Base-by-base conservation (phyloP, 495 filamentous ascomycete genomes). In the Lepraria neglecta region DNA sequence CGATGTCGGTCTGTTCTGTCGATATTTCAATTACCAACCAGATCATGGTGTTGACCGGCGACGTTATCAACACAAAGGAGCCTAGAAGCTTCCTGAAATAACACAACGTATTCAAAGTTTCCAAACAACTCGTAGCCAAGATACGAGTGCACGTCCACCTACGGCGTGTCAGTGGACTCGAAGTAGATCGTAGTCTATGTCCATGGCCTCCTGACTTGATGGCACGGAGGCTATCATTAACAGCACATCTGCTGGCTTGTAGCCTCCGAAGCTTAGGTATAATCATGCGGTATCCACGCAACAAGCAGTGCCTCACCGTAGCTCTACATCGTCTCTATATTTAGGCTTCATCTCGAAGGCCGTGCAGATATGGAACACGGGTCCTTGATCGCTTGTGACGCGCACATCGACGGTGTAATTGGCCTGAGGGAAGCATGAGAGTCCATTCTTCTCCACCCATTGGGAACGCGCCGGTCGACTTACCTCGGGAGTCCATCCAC, bases 401-500 rank as follows among this genome's bases (percentile, higher is more conserved):
- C 56, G 56, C 56, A 58, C 56, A 17, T 44, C 14, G 38, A 58
- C 42, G 3, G 56, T 58, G 44, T 58, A 58, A 58, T 58, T 58
- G 6, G 56, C 56, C 56, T 58, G 3, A 30, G 15, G 3, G 17
- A 17, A 28, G 2, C 10, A 30, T 51, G 2, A 51, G 21, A 51
- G 19, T 24, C 19, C 45, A 24, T 10, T 24, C 5, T 12, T 21
- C 24, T 10, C 6, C 45, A n/a, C 3, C 12, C 6, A 1, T 3
- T 10, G 5, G n/a, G 1, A 47, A 1, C 10, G 45, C 17, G 45
- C 45, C 19, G 0, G 45, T 9, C 45, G 45, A 59, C 33, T 52
- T 48, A 60, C 63, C 58, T 65, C 58, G 9, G 63, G 58, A n/a
- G 57, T 45, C 58, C 58, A 58, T 4, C 58, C 58, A 28, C 57